Percentiles rank a stretch among this genome's conserved stretches.
These are phyloP conservation scores for Solanum paucissectum DNA, from an alignment of 257 asterid species.

Conservation along the genomic window DNA sequence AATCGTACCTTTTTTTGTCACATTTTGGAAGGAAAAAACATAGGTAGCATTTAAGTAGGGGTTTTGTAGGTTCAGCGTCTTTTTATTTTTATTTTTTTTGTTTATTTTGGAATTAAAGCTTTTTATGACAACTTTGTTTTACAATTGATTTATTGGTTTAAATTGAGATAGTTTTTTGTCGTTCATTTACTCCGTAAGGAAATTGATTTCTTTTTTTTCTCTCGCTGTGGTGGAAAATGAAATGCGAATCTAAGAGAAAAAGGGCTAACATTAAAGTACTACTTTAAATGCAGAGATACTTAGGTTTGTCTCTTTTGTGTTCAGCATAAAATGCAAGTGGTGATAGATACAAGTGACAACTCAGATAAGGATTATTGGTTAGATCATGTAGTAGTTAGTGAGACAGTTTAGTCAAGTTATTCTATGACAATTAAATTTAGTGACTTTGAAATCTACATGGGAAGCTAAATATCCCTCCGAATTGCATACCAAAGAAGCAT, in stretches of 20 bases:
- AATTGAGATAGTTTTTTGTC: background rate
- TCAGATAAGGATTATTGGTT: background rate
- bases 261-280: background rate
- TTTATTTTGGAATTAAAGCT: background rate
- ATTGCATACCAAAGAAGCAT: background rate
- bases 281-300: background rate
- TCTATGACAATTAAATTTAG: background rate
- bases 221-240: background rate
- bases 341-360: background rate
- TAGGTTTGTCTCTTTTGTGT: background rate
- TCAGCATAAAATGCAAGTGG: background rate
- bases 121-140: background rate
- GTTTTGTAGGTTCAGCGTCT: background rate
- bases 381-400: background rate
- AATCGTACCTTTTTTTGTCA: background rate
- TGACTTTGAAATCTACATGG: background rate
- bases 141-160: background rate
- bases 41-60: background rate
- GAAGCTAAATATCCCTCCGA: background rate
- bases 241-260: background rate
- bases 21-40: background rate
- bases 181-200: background rate
- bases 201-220: background rate
- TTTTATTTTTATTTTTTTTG: background rate
- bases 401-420: background rate